Percentiles rank a stretch among this genome's conserved stretches.
These are phyloP conservation scores for Sporothrix protearum DNA, from an alignment of 2,329 filamentous ascomycete species.

Conservation along the genomic window DNA sequence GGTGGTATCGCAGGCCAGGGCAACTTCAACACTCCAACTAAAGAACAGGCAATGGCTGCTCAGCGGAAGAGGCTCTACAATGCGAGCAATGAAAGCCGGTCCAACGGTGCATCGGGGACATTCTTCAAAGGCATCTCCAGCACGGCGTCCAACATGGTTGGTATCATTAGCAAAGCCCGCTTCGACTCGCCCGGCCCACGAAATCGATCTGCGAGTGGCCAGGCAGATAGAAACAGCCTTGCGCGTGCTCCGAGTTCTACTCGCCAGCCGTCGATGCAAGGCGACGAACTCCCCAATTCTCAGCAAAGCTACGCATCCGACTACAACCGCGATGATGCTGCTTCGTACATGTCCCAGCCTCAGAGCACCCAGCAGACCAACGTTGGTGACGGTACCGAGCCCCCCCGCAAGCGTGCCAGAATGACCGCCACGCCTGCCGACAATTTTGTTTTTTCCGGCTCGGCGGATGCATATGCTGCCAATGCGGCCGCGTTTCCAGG, in stretches of 20 bases:
- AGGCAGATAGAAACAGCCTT: conserved; percentile 48
- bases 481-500: conserved; percentile 53
- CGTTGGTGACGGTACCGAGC: conserved; percentile 63
- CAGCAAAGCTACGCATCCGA: conserved; percentile 81
- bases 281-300: conserved; percentile 69
- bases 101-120: conserved; percentile 69
- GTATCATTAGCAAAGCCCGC: conserved; percentile 92
- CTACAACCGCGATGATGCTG: conserved; percentile 70
- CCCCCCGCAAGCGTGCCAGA: conserved; percentile 74
- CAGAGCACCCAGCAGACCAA: conserved; percentile 40
- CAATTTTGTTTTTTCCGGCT: conserved; percentile 49
- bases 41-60: conserved; percentile 97
- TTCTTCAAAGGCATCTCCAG: conserved; percentile 97
- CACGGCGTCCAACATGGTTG: conserved; percentile 87
- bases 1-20: conserved; percentile 68
- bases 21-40: conserved; percentile 88
- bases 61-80: conserved; percentile 91
- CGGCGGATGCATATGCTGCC: conserved; percentile 40
- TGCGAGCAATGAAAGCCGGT: conserved; percentile 63
- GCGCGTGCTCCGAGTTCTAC: conserved; percentile 66
- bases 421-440: conserved; percentile 54
- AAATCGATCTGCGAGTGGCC: conserved; percentile 38
- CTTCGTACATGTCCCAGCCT: conserved; percentile 58
- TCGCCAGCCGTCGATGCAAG: conserved; percentile 68
- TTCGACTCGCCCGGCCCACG: conserved; percentile 82